Evolutionary conservation across 345 rosid genomes (phyloP), one percentile per base, ranked within the genome.

Genomic region (Lenwebbia sp.): DNA sequence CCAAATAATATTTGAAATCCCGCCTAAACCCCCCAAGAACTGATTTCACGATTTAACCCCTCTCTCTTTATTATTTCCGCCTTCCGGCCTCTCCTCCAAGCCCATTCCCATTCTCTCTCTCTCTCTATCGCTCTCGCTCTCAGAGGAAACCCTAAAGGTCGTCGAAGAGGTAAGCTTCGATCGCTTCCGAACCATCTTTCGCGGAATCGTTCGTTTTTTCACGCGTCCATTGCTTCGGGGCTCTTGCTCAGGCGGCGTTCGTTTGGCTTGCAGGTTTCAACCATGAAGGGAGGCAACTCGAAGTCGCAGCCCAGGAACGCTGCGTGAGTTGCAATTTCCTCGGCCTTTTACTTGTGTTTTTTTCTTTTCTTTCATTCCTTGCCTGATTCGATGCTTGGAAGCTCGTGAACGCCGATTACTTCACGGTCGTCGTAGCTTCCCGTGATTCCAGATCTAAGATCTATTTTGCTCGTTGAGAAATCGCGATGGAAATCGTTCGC

Each of bases 251-350:
- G 26, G 3, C 47, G 81, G 47, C 41, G 26, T 10, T 70, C 81
- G 47, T 37, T 70, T 21, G 78, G 7, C 7, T 89, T 90, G 91
- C 96, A 96, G 90, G 90, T 92, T 91, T 56, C 56, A 30, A 90
- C 74, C 84, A 97, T 96, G 99, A 97, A 97, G 89, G 99, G 98
- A 90, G 97, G 94, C 82, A 97, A 93, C 91, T 93, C 99, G 9
- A 94, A 92, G 93, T 86, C 98, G 10, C 98, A 93, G 37, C 70
- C 97, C n/a, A 95, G 91, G 93, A 93, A 85, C 91, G 14, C 95
- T 33, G 93, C 93, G 99, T 97, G 81, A 92, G 95, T 85, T 83
- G 0, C 47, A 9, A 70, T 70, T 13, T 10, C 26, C 6, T 13
- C 13, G 21, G 3, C 25, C 13, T 86, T 44, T 10, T 1, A 10